These are phyloP conservation scores for Tricladium varicosporioides DNA, from an alignment of 2,329 filamentous ascomycete genomes.

Conservation along the genomic window DNA sequence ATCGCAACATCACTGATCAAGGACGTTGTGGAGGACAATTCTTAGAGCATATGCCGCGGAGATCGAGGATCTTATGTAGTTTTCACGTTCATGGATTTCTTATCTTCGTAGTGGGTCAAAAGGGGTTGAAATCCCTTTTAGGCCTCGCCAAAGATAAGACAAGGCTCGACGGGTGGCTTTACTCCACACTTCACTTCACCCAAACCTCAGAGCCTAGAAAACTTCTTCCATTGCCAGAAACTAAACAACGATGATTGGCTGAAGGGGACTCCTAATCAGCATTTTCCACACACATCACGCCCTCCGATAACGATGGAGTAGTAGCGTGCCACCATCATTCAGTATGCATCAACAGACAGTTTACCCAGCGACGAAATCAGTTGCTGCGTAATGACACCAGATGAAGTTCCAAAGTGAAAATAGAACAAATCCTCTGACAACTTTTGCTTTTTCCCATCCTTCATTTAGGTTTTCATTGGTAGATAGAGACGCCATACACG, in stretches of 20 bases:
- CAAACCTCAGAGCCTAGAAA: neutral
- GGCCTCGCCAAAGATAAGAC: constrained; percentile 10
- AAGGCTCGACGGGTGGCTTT: neutral
- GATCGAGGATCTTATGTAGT: constrained; percentile 5
- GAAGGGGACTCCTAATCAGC: too few relatives aligned
- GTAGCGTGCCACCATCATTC: neutral
- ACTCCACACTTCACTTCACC: neutral
- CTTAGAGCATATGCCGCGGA: constrained; percentile 3
- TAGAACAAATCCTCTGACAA: neutral
- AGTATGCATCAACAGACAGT: neutral
- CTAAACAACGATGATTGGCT: too few relatives aligned
- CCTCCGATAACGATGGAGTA: neutral
- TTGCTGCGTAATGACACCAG: neutral
- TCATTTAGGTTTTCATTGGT: neutral
- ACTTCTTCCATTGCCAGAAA: too few relatives aligned
- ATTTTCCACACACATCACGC: too few relatives aligned
- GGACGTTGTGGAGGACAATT: neutral
- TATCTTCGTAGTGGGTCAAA: neutral
- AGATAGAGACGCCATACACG: neutral
- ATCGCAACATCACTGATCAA: neutral
- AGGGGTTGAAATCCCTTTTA: neutral
- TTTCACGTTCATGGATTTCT: neutral
- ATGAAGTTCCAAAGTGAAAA: neutral
- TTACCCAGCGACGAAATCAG: too few relatives aligned
- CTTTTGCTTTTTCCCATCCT: neutral